Evolutionary conservation across 306 rosid genomes (phyloP).

Genomic region (Gynostemma pentaphyllum): DNA sequence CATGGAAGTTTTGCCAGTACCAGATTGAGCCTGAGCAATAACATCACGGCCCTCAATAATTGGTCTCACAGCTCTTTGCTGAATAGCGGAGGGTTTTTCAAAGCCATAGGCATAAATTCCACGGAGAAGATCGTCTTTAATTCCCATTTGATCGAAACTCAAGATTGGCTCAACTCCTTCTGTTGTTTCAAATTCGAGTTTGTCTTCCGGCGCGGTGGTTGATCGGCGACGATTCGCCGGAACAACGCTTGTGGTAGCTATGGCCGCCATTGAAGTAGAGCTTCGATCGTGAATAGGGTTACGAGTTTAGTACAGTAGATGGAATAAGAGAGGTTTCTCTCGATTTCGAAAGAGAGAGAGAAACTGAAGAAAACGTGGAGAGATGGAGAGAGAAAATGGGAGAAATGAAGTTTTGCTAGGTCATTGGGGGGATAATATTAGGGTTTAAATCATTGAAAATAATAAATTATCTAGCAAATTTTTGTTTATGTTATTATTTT

Average conservation of each 20-base stretch:
- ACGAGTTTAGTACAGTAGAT: too few species aligned
- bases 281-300: not conserved
- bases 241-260: constrained; percentile 48
- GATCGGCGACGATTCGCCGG: constrained; percentile 56
- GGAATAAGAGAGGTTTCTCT: not conserved
- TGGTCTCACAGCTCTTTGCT: constrained; percentile 88
- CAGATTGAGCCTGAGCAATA: constrained; percentile 97
- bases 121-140: constrained; percentile 76
- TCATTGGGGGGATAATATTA: too few species aligned
- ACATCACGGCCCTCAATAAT: constrained; percentile 93
- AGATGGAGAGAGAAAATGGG: not conserved
- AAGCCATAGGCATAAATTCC: constrained; percentile 87
- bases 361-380: not conserved
- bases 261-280: constrained; percentile 26
- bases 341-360: not conserved
- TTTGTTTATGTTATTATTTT: too few species aligned
- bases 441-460: too few species aligned
- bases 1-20: constrained; percentile 97
- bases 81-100: constrained; percentile 97
- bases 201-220: constrained; percentile 34
- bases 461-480: too few species aligned
- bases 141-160: constrained; percentile 90
- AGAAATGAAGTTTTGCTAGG: too few species aligned
- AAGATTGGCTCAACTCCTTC: constrained; percentile 68
- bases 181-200: constrained; percentile 76